Conservation (phyloP, 768 basidiomycete genomes). For the Rhodosporidiobolus sp. region DNA sequence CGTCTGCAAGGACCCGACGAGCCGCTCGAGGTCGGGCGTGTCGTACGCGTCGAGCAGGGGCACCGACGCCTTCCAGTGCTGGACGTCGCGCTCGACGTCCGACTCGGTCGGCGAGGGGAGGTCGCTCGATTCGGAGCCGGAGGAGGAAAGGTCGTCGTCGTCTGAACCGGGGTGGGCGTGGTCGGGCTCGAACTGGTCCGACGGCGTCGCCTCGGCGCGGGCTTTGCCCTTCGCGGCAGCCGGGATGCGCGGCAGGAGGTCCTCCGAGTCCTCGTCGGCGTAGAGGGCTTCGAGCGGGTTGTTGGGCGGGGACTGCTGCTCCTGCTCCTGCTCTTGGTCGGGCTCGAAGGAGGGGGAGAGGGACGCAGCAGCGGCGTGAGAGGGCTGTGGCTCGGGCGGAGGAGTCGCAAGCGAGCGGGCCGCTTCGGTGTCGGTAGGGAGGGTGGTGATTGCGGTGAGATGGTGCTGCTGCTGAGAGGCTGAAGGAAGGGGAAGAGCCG, state of each 20-base stretch:
- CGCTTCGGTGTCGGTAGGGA: too few species aligned
- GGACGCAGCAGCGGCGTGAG: too few species aligned
- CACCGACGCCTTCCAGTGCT: neutral
- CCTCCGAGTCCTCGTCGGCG: constrained; percentile 26
- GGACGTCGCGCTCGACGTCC: neutral
- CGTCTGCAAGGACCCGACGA: neutral
- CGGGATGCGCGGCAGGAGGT: neutral
- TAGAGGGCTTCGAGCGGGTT: constrained; percentile 12
- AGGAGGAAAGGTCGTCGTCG: neutral
- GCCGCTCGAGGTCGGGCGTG: neutral
- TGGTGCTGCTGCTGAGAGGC: too few species aligned
- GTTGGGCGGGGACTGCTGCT: too few species aligned
- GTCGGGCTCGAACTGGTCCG: neutral
- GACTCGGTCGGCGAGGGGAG: neutral
- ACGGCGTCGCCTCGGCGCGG: neutral
- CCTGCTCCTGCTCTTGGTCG: too few species aligned
- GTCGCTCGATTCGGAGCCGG: too few species aligned
- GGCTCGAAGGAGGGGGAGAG: too few species aligned
- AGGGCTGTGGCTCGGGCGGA: too few species aligned
- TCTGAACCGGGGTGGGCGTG: too few species aligned
- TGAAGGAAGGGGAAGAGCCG: too few species aligned
- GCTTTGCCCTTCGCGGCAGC: constrained; percentile 8
- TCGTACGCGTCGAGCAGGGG: neutral
- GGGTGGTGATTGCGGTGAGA: too few species aligned
- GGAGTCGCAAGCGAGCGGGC: too few species aligned